These are phyloP conservation scores for Wallacemonas sp. DNA, from an alignment of 208 protist species.

Conservation along the genomic window DNA sequence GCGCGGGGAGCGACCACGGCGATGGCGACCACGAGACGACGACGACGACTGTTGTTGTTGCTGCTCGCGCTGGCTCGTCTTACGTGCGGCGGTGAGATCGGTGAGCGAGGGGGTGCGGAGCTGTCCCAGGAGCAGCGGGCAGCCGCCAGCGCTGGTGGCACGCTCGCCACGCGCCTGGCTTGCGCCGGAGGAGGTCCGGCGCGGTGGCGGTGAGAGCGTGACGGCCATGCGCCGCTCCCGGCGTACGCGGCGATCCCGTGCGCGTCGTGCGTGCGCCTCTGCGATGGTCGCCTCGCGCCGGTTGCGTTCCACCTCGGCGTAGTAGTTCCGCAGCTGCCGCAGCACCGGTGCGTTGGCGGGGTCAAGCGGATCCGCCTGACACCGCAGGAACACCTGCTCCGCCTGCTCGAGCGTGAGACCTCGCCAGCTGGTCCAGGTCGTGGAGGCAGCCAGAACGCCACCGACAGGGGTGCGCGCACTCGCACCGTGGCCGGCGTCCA, in stretches of 20 bases:
- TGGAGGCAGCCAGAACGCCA: conserved; percentile 62
- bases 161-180: too few species aligned
- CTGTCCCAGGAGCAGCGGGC: too few species aligned
- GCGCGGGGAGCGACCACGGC: neutral
- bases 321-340: conserved; percentile 49
- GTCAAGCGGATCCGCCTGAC: conserved; percentile 66
- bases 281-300: neutral
- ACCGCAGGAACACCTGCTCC: conserved; percentile 60
- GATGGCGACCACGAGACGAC: too few species aligned
- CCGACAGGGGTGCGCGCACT: conserved; percentile 17
- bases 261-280: neutral
- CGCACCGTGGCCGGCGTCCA: conserved; percentile 6
- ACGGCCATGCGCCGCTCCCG: conserved; percentile 1
- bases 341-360: conserved; percentile 66
- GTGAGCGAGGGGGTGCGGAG: too few species aligned
- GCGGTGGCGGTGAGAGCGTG: neutral
- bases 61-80: too few species aligned
- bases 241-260: neutral
- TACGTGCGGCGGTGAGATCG: too few species aligned
- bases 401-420: conserved; percentile 61
- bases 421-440: conserved; percentile 67
- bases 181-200: too few species aligned
- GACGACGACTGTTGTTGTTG: too few species aligned
- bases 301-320: conserved; percentile 35
- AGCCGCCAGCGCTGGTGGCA: too few species aligned